phyloP scores from a whole-genome alignment of 805 yeast genomes.

The Saccharomycopsis sp. region DNA sequence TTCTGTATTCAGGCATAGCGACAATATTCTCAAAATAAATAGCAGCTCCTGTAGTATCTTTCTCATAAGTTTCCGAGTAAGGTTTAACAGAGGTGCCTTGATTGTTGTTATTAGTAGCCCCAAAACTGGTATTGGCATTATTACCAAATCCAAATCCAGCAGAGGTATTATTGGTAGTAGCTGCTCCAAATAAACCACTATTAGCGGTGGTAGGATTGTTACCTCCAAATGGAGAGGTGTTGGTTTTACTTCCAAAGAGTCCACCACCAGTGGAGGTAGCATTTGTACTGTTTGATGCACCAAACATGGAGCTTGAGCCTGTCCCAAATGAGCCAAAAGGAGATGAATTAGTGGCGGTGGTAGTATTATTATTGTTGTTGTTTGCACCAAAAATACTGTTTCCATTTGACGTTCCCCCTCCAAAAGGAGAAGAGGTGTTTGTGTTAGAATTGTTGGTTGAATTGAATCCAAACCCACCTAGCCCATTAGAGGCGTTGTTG shows the following conservation, averaged over 20 bases:
- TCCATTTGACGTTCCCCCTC: background rate
- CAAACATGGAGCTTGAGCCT: conserved; percentile 4
- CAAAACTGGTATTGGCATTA: conserved; percentile 20
- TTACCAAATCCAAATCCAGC: conserved; percentile 23
- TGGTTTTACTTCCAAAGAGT: conserved; percentile 14
- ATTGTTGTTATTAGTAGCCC: conserved; percentile 8
- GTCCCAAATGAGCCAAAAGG: too few species aligned
- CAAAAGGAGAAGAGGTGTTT: background rate
- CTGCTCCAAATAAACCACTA: conserved; percentile 25
- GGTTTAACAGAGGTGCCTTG: conserved; percentile 68
- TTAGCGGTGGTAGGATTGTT: conserved; percentile 22
- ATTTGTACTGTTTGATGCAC: conserved; percentile 10
- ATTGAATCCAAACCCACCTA: background rate
- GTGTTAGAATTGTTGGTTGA: background rate
- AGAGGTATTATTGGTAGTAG: conserved; percentile 7
- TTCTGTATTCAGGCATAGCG: conserved; percentile 84
- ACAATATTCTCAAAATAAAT: conserved; percentile 64
- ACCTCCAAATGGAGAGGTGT: conserved; percentile 21
- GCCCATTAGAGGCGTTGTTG: background rate
- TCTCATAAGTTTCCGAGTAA: conserved; percentile 59
- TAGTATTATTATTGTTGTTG: background rate
- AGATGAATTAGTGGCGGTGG: conserved; percentile 11
- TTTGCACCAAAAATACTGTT: background rate
- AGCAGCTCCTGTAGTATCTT: conserved; percentile 47
- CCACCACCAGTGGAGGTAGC: conserved; percentile 21